Conservation (phyloP, 2,329 filamentous ascomycete genomes). For the Tolypocladium guangdongense region DNA sequence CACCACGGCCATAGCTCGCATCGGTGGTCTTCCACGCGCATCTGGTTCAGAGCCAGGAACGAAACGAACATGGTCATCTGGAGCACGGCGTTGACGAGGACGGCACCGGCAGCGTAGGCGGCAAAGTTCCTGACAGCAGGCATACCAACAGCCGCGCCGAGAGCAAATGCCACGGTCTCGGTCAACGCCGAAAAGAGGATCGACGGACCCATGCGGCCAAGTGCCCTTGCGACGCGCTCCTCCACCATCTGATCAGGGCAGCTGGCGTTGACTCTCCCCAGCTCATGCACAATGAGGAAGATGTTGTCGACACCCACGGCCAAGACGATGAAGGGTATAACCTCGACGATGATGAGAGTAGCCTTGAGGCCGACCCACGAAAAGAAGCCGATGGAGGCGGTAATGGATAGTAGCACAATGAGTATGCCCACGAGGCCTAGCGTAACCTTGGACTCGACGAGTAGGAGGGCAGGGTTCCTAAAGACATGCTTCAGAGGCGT, state of each 20-base stretch:
- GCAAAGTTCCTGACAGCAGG: conserved; percentile 96
- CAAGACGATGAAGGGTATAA: conserved; percentile 93
- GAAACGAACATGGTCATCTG: conserved; percentile 97
- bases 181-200: conserved; percentile 92
- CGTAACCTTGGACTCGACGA: conserved; percentile 95
- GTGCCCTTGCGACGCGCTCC: conserved; percentile 70
- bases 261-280: conserved; percentile 86
- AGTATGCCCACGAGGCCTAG: conserved; percentile 89
- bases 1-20: conserved; percentile 90
- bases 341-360: conserved; percentile 94
- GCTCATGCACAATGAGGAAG: conserved; percentile 96
- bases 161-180: conserved; percentile 84
- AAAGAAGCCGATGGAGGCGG: conserved; percentile 88
- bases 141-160: conserved; percentile 94
- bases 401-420: conserved; percentile 96
- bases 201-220: conserved; percentile 95
- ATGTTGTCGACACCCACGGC: conserved; percentile 98
- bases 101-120: conserved; percentile 88
- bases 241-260: conserved; percentile 84
- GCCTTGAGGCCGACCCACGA: conserved; percentile 87
- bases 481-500: conserved; percentile 72
- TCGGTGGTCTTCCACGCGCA: conserved; percentile 75
- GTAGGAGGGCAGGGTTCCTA: conserved; percentile 67
- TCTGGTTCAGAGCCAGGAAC: conserved; percentile 82
- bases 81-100: conserved; percentile 92